phyloP scores from a whole-genome alignment of 2,329 filamentous ascomycete species.

The Aspergillus uvarum region DNA sequence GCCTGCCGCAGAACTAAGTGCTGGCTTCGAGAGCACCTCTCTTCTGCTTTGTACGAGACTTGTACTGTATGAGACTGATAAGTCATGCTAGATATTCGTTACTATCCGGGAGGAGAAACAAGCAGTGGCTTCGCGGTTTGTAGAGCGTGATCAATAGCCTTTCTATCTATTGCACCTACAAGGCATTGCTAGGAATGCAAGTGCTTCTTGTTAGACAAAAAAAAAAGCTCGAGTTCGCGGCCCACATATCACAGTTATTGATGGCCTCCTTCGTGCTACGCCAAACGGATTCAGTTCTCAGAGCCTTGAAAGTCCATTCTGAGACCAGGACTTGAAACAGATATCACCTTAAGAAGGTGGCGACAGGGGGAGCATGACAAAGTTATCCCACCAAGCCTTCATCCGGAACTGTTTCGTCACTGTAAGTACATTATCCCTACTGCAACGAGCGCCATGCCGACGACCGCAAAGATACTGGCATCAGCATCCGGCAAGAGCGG shows the following conservation, averaged over 20 bases:
- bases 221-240: background rate
- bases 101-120: conserved; percentile 41
- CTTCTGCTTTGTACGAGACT: conserved; percentile 21
- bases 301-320: background rate
- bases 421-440: conserved; percentile 14
- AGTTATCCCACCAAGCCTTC: background rate
- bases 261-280: background rate
- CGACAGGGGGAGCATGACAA: background rate
- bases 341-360: background rate
- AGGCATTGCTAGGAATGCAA: background rate
- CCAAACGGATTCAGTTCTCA: background rate
- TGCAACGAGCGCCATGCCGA: conserved; percentile 32
- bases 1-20: background rate
- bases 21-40: too few relatives aligned
- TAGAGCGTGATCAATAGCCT: conserved; percentile 18
- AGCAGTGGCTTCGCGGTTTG: conserved; percentile 26
- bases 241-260: background rate
- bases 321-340: background rate
- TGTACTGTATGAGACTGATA: conserved; percentile 22
- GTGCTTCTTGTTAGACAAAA: background rate
- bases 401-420: background rate
- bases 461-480: conserved; percentile 29
- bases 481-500: conserved; percentile 24
- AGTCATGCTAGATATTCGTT: conserved; percentile 29
- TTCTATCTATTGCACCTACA: background rate